Base-by-base conservation (phyloP, 345 rosid species). In the Aurinia saxatilis region DNA sequence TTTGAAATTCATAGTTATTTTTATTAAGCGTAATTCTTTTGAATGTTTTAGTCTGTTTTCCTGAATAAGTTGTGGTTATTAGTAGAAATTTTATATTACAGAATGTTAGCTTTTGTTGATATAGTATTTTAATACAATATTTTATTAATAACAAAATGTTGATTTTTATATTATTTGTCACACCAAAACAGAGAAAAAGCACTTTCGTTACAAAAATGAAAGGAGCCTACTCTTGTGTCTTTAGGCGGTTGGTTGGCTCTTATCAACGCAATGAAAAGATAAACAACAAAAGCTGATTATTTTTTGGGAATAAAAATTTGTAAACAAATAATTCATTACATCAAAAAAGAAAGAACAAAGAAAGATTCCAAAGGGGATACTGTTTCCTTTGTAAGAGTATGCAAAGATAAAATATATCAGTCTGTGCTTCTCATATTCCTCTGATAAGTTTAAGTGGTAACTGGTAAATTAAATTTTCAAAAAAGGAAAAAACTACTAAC, bases 331-430 rank as follows among this genome's bases (percentile, higher is more conserved):
- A 14, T 44, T 35, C 44, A 47, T 14, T 38, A 49, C 68, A 61
- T 53, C 8, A 45, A 4, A 30, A 54, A 61, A 61, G 40, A 66
- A 66, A 47, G 34, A 66, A 66, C 47, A 67, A 40, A 57, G 42
- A 60, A 53, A 69, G 67, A 62, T 63, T 56, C 69, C 70, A 63
- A 64, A 56, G 18, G n/a, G 35, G 65, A 71, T 56, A 70, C 60
- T 33, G 69, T 40, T 71, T 49, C 52, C 37, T 55, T 47, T 48
- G 45, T 21, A 62, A 62, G 63, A 46, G 68, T 56, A 15, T 27
- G 25, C 34, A 29, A 41, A 67, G 1, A n/a, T 44, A 39, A 37
- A 48, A 10, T 37, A 10, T 6, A 21, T 44, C 39, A 52, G 34
- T 45, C 35, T 16, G 19, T n/a, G 37, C 29, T n/a, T 42, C 44